Evolutionary conservation across 2,329 filamentous ascomycete species (phyloP).

Genomic region (Botrytis deweyae): DNA sequence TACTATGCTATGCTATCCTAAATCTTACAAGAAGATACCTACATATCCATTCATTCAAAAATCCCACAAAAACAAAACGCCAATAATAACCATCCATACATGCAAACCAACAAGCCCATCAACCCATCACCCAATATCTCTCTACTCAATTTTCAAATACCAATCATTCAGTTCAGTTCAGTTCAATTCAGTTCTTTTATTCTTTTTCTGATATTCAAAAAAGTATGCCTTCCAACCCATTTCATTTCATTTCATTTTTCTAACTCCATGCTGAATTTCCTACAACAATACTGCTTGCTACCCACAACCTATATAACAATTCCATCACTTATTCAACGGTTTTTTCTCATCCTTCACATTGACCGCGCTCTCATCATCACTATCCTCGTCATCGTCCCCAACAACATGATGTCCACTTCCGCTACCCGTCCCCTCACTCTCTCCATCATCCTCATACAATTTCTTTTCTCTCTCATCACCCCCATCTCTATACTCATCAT

Average conservation of each 20-base stretch:
- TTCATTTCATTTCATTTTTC: not conserved
- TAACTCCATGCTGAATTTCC: not conserved
- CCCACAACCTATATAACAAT: no score
- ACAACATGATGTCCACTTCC: conserved; percentile 49
- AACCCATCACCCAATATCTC: not conserved
- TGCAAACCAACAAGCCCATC: not conserved
- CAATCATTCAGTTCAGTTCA: not conserved
- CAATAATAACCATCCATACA: not conserved
- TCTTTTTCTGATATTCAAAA: not conserved
- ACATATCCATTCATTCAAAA: not conserved
- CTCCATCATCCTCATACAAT: conserved; percentile 38
- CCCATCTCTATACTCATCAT: conserved; percentile 46
- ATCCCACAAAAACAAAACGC: not conserved
- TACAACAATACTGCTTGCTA: not conserved
- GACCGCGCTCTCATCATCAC: conserved; percentile 40
- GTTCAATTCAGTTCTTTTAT: not conserved
- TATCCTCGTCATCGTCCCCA: conserved; percentile 49
- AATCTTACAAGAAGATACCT: not conserved
- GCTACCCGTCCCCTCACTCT: conserved; percentile 37
- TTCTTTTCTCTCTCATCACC: conserved; percentile 37
- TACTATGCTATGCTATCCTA: no score
- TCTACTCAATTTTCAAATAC: not conserved
- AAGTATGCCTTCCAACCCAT: not conserved
- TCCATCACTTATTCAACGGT: conserved; percentile 20
- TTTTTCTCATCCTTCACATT: conserved; percentile 26